phyloP scores from a whole-genome alignment of 495 filamentous ascomycete genomes.

The Saxophila tyrrhenica region DNA sequence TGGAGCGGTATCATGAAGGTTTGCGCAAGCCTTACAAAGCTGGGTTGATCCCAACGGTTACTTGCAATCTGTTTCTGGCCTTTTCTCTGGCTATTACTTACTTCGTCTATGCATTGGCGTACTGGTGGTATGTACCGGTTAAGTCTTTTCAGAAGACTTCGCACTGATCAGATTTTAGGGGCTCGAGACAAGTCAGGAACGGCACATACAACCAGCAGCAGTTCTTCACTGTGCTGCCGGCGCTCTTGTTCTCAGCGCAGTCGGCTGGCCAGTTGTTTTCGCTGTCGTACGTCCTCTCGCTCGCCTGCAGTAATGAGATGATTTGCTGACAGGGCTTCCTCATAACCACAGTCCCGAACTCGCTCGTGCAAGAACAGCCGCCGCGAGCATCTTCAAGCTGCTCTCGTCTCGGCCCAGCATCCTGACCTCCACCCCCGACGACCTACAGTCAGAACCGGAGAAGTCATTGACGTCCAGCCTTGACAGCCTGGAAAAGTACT shows the following conservation, averaged over 20 bases:
- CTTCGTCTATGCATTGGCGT: slow-evolving; percentile 28
- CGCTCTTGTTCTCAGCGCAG: slow-evolving; percentile 26
- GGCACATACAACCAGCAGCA: slow-evolving; percentile 16
- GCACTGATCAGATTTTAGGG: slow-evolving; percentile 22
- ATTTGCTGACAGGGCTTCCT: too few species aligned
- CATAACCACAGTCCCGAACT: too few species aligned
- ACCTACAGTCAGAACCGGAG: background rate
- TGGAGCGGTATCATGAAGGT: slow-evolving; percentile 36
- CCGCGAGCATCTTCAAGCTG: slow-evolving; percentile 19
- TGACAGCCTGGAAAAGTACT: background rate
- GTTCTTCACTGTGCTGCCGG: slow-evolving; percentile 27
- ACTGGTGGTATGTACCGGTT: slow-evolving; percentile 20
- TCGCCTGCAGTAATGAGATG: too few species aligned
- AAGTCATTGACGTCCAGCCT: background rate
- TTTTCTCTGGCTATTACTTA: slow-evolving; percentile 35
- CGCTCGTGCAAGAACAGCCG: slow-evolving; percentile 19
- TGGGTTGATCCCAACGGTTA: slow-evolving; percentile 28
- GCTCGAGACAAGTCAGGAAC: slow-evolving; percentile 19
- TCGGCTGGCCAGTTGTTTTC: slow-evolving; percentile 24
- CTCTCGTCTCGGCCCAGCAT: slow-evolving; percentile 15
- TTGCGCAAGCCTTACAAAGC: slow-evolving; percentile 32
- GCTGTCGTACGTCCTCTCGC: too few species aligned
- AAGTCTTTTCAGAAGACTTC: too few species aligned
- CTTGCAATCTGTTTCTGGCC: slow-evolving; percentile 31
- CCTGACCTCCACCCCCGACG: background rate